Evolutionary conservation across 177 flowering plant species (phyloP), one percentile per base, ranked within the genome.

Genomic region (Vitis hybrid): DNA sequence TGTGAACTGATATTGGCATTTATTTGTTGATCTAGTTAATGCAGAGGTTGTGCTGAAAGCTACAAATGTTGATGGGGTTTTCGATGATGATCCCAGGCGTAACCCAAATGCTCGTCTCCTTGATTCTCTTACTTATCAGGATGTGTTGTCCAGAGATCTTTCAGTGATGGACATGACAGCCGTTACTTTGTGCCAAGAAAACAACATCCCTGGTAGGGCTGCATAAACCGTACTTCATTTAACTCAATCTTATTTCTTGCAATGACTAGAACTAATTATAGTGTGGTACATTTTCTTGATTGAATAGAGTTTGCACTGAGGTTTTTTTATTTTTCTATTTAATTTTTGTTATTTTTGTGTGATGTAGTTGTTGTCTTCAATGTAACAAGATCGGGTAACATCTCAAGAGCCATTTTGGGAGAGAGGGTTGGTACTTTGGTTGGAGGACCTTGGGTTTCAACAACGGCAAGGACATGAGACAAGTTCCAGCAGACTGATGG

Each of bases 81-180:
- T 84, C 74, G 92, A 92, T 62, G 87, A 88, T 64, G 91, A 96
- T 62, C 97, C 99, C 20, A 86, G 78, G 76, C 49, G 20, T 64
- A 91, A 96, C 73, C 92, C 97, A 64, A 80, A 89, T 78, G 99
- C 99, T 24, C 75, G 75, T 67, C 91, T 96, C 54, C 91, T 80
- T 60, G 92, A 96, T 18, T 79, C 84, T 55, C 73, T 96, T 11
- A 90, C 92, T 64, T 96, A 94, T 73, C 92, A 92, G 15, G 98
- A 96, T 18, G 97, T 96, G 66, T 91, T 83, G 3, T 83, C 97
- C 11, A 90, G 74, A 75, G 99, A 94, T 75, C 97, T 96, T 18
- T 90, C 95, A 0, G 97, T 96, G 68, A 96, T 96, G 99, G 99
- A 96, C 82, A 76, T 94, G 97, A 96, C 98, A 18, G 99, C 98